A percentile compares a stretch with the other conserved stretches of the same genome.
These are phyloP conservation scores for Wakefieldia striispora DNA, from an alignment of 768 basidiomycete genomes.

Conservation along the genomic window DNA sequence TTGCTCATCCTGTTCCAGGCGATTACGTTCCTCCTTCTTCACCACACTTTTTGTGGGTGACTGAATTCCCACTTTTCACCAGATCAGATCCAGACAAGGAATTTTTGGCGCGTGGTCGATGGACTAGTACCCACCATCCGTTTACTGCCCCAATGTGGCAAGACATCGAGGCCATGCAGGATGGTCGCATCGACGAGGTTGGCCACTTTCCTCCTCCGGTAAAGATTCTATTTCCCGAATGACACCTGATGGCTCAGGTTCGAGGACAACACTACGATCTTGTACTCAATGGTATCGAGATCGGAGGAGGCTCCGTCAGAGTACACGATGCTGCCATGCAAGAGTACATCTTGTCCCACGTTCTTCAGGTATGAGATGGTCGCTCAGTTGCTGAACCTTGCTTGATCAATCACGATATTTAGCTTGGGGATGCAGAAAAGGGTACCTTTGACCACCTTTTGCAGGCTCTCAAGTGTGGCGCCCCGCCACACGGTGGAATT, in stretches of 20 bases:
- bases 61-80: conserved; percentile 93
- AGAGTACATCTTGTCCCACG: conserved; percentile 70
- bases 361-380: conserved; percentile 65
- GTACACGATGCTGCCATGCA: conserved; percentile 89
- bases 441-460: conserved; percentile 80
- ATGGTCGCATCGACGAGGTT: conserved; percentile 61
- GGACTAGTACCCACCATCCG: conserved; percentile 93
- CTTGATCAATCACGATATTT: conserved; percentile 12
- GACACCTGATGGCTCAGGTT: conserved; percentile 47
- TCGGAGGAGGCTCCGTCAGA: conserved; percentile 92
- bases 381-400: conserved; percentile 6
- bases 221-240: not conserved
- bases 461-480: conserved; percentile 84
- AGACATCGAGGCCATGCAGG: conserved; percentile 75
- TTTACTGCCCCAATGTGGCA: conserved; percentile 96
- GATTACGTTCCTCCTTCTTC: conserved; percentile 50
- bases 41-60: conserved; percentile 93
- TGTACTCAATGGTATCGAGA: conserved; percentile 89
- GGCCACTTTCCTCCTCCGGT: conserved; percentile 18
- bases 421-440: conserved; percentile 76
- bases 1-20: conserved; percentile 39
- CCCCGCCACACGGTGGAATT: conserved; percentile 94
- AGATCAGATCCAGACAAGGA: conserved; percentile 86
- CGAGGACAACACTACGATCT: conserved; percentile 97
- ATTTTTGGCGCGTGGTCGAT: conserved; percentile 78